Evolutionary conservation across 306 rosid species (phyloP), one percentile per base, ranked within the genome.

Genomic region (Cucurbita pepo): DNA sequence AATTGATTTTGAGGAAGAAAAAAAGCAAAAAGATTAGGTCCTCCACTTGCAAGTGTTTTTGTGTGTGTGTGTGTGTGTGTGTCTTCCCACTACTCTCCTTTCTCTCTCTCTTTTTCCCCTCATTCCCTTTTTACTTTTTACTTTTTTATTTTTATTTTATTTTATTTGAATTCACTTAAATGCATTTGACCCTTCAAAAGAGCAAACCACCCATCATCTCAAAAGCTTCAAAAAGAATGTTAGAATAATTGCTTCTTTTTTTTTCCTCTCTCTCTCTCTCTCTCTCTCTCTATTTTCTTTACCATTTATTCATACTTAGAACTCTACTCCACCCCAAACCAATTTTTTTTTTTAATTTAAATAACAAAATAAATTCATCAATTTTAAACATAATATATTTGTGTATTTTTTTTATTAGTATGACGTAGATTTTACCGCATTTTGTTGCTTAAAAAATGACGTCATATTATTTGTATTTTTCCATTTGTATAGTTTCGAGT

Each of bases 31-130:
- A n/a, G 56, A 67, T 40, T 67, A 67, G 72, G 72, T 67, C 72
- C 72, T 67, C 72, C 72, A 67, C 72, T 67, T 67, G 56, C 56
- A 13, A 67, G 56, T 67, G 72, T 67, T 67, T 67, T 7, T 65
- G 37, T 65, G 69, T 65, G 69, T 63, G 71, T 47, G 72, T 67
- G 56, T 65, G 37, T 65, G 69, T 65, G 69, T 63, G 71, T 47
- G 72, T 67, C 72, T 67, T 25, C 72, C 56, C 72, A 67, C 72
- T 67, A 22, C 56, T 67, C 47, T 67, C 5, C 47, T 47, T 67
- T 47, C 55, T 25, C 9, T 67, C 71, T 65, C 34, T 25, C 30
- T 63, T 63, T 63, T 34, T 4, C 34, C 34, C 14, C 50, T 67
- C 40, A 12, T 13, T 66, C 71, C 25, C 53, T 48, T 48, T 41